Conservation (phyloP, 768 basidiomycete species). For the Trametes sanguinea region DNA sequence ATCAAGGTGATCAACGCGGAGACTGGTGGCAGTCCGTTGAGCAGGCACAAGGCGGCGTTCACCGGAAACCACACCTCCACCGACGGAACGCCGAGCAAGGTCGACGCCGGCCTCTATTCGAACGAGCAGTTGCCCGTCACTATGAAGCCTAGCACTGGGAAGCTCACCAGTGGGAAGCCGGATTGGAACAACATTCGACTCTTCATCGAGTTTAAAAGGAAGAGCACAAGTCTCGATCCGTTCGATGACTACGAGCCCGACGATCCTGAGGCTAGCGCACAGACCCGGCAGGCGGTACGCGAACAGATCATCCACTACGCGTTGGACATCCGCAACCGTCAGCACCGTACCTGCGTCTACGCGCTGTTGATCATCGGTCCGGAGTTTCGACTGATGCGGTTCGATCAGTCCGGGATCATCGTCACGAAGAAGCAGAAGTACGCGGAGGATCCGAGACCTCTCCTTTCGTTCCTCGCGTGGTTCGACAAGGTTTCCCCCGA, state of each 20-base stretch:
- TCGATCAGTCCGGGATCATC: constrained; percentile 3
- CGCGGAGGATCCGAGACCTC: neutral
- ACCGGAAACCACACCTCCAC: too few species aligned
- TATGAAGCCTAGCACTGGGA: too few species aligned
- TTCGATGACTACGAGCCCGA: neutral
- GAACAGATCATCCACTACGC: constrained; percentile 8
- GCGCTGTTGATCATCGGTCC: constrained; percentile 7
- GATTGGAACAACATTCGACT: too few species aligned
- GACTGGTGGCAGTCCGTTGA: too few species aligned
- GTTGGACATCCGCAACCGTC: neutral
- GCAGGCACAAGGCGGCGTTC: too few species aligned
- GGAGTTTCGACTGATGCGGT: constrained; percentile 1
- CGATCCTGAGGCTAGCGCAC: neutral
- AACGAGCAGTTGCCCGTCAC: too few species aligned
- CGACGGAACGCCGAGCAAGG: too few species aligned
- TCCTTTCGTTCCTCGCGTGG: neutral
- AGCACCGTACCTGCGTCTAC: constrained; percentile 11
- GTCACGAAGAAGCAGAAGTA: constrained; percentile 2
- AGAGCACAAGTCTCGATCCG: neutral
- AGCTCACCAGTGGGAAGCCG: too few species aligned
- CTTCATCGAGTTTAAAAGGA: too few species aligned
- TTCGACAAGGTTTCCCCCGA: neutral
- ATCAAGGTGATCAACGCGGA: too few species aligned
- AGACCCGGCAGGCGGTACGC: neutral
- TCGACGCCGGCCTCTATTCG: too few species aligned